These are phyloP conservation scores for Aspergillus sp. DNA, from an alignment of 2,329 filamentous ascomycete genomes.

Conservation along the genomic window DNA sequence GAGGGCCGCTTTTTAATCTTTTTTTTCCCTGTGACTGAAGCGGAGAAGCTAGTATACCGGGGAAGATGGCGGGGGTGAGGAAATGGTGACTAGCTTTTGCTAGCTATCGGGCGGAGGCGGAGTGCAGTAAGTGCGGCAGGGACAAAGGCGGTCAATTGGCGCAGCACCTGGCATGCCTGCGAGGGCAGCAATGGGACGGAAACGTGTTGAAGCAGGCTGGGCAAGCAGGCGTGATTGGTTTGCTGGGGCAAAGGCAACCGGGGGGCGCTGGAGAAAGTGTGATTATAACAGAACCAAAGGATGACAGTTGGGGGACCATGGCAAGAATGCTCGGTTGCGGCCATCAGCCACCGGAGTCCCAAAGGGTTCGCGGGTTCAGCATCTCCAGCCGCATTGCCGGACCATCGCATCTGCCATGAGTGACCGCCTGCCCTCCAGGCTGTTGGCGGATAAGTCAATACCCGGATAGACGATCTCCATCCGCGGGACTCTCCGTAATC, in stretches of 20 bases:
- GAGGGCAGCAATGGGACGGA: background rate
- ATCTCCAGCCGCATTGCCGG: background rate
- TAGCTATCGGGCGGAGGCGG: background rate
- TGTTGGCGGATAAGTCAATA: background rate
- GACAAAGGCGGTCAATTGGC: constrained; percentile 2
- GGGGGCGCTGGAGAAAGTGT: background rate
- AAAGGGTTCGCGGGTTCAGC: background rate
- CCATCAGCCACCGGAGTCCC: constrained; percentile 1
- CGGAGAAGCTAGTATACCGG: constrained; percentile 3
- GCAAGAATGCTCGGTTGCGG: background rate
- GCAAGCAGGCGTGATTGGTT: background rate
- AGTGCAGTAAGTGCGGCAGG: background rate
- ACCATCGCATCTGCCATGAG: background rate
- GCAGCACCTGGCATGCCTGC: constrained; percentile 2
- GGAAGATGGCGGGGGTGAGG: background rate
- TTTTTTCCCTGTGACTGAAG: background rate
- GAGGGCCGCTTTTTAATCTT: background rate
- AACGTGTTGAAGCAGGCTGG: background rate
- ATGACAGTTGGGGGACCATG: background rate
- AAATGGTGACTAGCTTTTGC: too few species aligned
- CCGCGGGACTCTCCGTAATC: background rate
- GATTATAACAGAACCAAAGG: constrained; percentile 1
- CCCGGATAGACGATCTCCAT: background rate
- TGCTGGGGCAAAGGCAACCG: background rate
- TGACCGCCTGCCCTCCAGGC: background rate